Base-by-base conservation (phyloP, 2,329 filamentous ascomycete species). In the Cladosporium sp. region DNA sequence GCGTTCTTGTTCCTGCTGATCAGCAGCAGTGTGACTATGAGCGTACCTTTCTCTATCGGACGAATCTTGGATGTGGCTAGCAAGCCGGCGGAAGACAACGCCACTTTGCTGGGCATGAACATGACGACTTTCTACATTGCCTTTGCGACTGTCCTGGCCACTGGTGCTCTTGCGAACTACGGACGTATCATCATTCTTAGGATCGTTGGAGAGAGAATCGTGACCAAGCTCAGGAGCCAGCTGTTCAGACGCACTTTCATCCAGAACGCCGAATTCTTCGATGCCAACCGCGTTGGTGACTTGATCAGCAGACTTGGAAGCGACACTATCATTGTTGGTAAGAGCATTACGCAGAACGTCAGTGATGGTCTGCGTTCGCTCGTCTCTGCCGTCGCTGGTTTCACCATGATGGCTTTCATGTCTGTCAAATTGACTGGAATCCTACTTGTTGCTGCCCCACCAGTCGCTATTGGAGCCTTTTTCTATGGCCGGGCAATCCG, bases 211-310 rank as follows among this genome's bases (percentile, higher is more conserved):
- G 95, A 99, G 79, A 87, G 95, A 49, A 95, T 99, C 66, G 95
- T 99, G 63, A 90, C 94, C 13, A 88, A 94, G 71, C 84, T 99
- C 64, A 88, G 95, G 67, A 94, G 93, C 18, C 91, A 92, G 75
- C 87, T 99, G 4, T 99, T 96, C 81, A 88, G 92, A 70, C 88
- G 91, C 69, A 99, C 95, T 0, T 96, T 96, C 72, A 86, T 95
- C n/a, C 95, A 99, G 77, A 95, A 99, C 77, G 95, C 95, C 66
- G 95, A 98, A 75, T 99, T 99, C 81, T 99, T 99, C 75, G 95
- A 99, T 76, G 95, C 95, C 46, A 99, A 99, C 80, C 87, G 95
- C 28, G 93, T 97, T 28, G 95, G 95, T 76, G 95, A 99, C 76
- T 82, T 99, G 71, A 97, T 99, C 74, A 98, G 94, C 43, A 90